A percentile compares a stretch with the other conserved stretches of the same genome.
Evolutionary conservation across 2,329 filamentous ascomycete species (phyloP).

Genomic region (Sporothrix dimorphospora): DNA sequence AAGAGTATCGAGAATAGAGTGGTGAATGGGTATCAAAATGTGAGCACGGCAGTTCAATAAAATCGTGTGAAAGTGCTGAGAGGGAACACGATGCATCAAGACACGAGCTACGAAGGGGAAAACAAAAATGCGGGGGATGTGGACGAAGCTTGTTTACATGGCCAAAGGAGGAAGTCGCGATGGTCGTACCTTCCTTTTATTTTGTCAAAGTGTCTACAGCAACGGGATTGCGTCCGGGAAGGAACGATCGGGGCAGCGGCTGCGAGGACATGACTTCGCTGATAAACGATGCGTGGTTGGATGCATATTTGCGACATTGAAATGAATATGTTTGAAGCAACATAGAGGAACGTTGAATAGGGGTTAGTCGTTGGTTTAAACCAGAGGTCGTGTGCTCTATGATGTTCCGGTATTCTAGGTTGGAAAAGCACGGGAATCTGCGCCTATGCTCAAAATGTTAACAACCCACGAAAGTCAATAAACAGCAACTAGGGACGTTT

Average conservation of each 20-base stretch:
- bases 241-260: not conserved
- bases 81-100: not conserved
- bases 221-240: not conserved
- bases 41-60: not conserved
- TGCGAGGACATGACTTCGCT: too few species aligned
- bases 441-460: too few species aligned
- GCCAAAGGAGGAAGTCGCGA: slow-evolving; percentile 5
- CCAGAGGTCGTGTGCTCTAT: too few species aligned
- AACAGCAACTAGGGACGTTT: too few species aligned
- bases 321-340: too few species aligned
- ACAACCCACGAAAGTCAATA: too few species aligned
- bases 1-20: not conserved
- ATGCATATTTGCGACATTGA: too few species aligned
- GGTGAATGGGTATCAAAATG: not conserved
- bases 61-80: not conserved
- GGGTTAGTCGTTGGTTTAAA: too few species aligned
- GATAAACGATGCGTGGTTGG: too few species aligned
- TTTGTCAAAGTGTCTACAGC: not conserved
- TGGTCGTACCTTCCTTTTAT: not conserved
- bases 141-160: not conserved
- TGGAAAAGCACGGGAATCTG: too few species aligned
- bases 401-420: too few species aligned
- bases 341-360: too few species aligned
- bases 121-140: not conserved
- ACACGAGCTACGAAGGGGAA: not conserved